phyloP scores from a whole-genome alignment of 1,284 basidiomycete species.

The Moniliella sp. region DNA sequence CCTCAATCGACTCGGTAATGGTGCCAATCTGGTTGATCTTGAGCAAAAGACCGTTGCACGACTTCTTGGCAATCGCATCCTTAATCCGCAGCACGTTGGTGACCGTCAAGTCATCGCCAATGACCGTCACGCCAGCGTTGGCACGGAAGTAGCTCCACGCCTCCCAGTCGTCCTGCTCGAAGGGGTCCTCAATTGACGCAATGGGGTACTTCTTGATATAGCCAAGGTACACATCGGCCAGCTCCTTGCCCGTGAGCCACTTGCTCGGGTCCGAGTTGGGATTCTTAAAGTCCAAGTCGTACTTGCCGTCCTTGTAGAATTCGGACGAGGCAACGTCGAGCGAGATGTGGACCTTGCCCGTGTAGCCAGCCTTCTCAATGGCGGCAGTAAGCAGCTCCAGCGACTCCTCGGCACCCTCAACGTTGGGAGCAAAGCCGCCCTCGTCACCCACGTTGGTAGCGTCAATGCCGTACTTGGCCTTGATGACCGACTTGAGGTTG shows the following conservation, averaged over 20 bases:
- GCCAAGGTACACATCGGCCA: constrained; percentile 71
- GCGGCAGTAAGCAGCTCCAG: constrained; percentile 86
- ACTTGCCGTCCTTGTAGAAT: constrained; percentile 99
- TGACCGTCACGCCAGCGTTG: constrained; percentile 46
- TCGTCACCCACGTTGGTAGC: constrained; percentile 99
- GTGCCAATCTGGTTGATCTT: constrained; percentile 92
- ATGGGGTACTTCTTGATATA: constrained; percentile 34
- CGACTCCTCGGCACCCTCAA: constrained; percentile 83
- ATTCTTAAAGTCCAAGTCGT: constrained; percentile 99
- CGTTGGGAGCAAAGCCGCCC: constrained; percentile 97
- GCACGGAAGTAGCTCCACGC: constrained; percentile 74
- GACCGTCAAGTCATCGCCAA: constrained; percentile 93
- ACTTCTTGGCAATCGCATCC: constrained; percentile 97
- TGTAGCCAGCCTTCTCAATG: constrained; percentile 91
- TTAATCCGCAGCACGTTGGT: constrained; percentile 96
- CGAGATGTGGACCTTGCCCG: constrained; percentile 94
- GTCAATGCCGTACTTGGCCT: constrained; percentile 95
- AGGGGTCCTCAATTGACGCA: constrained; percentile 92
- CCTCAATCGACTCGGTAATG: constrained; percentile 93
- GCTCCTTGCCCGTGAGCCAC: constrained; percentile 78
- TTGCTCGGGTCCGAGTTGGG: constrained; percentile 86
- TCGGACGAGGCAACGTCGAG: constrained; percentile 97
- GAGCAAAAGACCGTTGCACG: constrained; percentile 92
- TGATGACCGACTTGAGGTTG: constrained; percentile 96
- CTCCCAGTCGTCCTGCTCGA: constrained; percentile 99